These are phyloP conservation scores for Diacronema lutheri DNA, from an alignment of 78 protist species.

Conservation along the genomic window DNA sequence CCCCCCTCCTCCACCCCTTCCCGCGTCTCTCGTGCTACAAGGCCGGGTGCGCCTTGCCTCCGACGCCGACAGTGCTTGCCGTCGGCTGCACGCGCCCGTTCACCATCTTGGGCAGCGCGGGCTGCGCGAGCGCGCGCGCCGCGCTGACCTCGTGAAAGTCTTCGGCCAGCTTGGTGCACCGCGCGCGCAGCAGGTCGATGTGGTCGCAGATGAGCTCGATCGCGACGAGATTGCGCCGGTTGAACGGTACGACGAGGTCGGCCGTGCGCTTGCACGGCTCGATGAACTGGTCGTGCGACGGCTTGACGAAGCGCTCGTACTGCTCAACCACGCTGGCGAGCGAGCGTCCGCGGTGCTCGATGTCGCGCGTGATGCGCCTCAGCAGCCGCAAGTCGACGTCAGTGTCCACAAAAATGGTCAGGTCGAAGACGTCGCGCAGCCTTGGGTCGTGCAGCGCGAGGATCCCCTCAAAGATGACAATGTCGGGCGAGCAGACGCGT, in stretches of 20 bases:
- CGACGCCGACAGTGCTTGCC: too few species aligned
- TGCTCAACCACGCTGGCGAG: not conserved
- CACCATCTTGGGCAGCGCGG: too few species aligned
- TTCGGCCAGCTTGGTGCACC: too few species aligned
- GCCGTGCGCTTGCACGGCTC: constrained; percentile 35
- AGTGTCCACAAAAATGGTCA: constrained; percentile 38
- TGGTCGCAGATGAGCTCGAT: constrained; percentile 39
- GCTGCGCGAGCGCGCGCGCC: too few species aligned
- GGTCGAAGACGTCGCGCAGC: constrained; percentile 15
- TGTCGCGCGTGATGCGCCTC: constrained; percentile 36
- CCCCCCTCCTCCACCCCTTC: too few species aligned
- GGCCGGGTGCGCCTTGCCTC: too few species aligned
- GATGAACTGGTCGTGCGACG: constrained; percentile 30
- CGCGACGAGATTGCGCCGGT: constrained; percentile 30
- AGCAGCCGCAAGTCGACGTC: constrained; percentile 17
- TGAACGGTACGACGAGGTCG: constrained; percentile 48
- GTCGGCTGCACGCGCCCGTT: too few species aligned
- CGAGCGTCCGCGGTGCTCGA: constrained; percentile 32
- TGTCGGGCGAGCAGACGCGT: not conserved
- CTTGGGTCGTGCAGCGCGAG: not conserved
- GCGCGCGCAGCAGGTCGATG: constrained; percentile 1
- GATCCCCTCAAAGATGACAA: constrained; percentile 46
- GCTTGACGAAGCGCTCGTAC: constrained; percentile 50
- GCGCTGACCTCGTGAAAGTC: too few species aligned
- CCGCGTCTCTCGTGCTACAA: too few species aligned